Evolutionary conservation across 2,329 filamentous ascomycete genomes (phyloP), one percentile per base, ranked within the genome.

Genomic region (Ophiostoma populinum): DNA sequence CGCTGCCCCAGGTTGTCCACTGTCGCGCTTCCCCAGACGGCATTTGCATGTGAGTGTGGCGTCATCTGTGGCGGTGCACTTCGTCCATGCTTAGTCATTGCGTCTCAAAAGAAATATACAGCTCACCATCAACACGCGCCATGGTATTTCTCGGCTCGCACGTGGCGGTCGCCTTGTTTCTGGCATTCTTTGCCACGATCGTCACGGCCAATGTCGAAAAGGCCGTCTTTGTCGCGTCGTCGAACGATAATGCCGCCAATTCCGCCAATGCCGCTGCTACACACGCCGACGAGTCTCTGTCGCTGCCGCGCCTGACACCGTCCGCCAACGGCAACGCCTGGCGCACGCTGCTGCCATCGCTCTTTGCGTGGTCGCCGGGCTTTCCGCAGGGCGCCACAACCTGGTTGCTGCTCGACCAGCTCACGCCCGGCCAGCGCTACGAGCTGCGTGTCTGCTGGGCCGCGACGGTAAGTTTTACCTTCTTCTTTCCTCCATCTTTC

Each of bases 381-480:
- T 64, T 63, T 8, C 52, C 60, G 10, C 82, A 80, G 7, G 56
- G 62, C 9, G 62, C 75, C 34, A 76, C 79, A 31, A 76, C 79
- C 19, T 95, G 90, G 90, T 69, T 85, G 45, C 58, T 87, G 7
- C 67, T 98, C 6, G 68, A 79, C 38, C 59, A 65, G 22, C 62
- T 98, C 36, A 63, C 57, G n/a, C 66, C 71, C 24, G 70, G 72
- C 9, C 76, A 78, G 49, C 70, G 85, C 44, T 94, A 95, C 62
- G 90, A 98, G 61, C 68, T 92, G 32, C 75, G 90, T 36, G 65
- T 94, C 40, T 95, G 87, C 58, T 98, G 87, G 86, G 67, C 83
- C 40, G 90, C 90, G 26, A 90, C 78, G 41, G 87, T 93, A 66
- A 13, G 33, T 35, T 13, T 3, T 25, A 3, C 22, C 21, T 24